Evolutionary conservation across 768 basidiomycete species (phyloP).

Genomic region (Boletus rufocinnamomeus): DNA sequence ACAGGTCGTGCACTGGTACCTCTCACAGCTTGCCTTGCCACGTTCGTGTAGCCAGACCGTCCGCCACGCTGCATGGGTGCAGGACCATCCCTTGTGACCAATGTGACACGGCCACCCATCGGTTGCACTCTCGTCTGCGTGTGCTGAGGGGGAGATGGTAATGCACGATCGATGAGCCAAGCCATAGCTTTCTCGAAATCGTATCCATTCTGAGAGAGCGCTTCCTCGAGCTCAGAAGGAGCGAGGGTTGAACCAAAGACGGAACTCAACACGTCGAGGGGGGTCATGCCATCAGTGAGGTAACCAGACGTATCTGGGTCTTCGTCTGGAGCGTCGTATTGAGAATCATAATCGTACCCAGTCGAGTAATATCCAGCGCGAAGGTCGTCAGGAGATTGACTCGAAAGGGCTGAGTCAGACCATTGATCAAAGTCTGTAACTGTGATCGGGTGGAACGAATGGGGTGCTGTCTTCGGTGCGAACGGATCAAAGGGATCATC

Average conservation of each 20-base stretch:
- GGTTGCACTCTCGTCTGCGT: slow-evolving; percentile 51
- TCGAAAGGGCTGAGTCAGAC: slow-evolving; percentile 55
- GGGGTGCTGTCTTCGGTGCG: slow-evolving; percentile 44
- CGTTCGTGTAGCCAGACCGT: slow-evolving; percentile 38
- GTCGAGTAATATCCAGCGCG: slow-evolving; percentile 34
- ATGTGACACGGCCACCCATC: slow-evolving; percentile 66
- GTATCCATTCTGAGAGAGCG: slow-evolving; percentile 81
- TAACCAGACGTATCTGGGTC: slow-evolving; percentile 57
- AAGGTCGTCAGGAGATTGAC: slow-evolving; percentile 54
- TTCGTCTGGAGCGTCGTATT: slow-evolving; percentile 35
- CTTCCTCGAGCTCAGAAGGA: slow-evolving; percentile 91
- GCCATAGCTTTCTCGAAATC: slow-evolving; percentile 97
- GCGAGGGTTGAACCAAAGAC: slow-evolving; percentile 92
- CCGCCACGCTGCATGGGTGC: slow-evolving; percentile 42
- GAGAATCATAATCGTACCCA: slow-evolving; percentile 35
- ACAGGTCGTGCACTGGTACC: slow-evolving; percentile 36
- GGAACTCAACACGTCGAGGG: slow-evolving; percentile 91
- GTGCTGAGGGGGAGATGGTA: slow-evolving; percentile 46
- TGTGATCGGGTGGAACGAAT: slow-evolving; percentile 62
- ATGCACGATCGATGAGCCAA: slow-evolving; percentile 80
- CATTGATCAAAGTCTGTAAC: slow-evolving; percentile 66
- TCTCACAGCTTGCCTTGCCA: slow-evolving; percentile 24
- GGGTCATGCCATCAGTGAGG: slow-evolving; percentile 93
- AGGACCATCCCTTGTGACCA: slow-evolving; percentile 59
- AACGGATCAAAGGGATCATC: slow-evolving; percentile 87